Evolutionary conservation across 805 yeast genomes (phyloP), one percentile per base, ranked within the genome.

Genomic region (Cyberlindnera veronae): DNA sequence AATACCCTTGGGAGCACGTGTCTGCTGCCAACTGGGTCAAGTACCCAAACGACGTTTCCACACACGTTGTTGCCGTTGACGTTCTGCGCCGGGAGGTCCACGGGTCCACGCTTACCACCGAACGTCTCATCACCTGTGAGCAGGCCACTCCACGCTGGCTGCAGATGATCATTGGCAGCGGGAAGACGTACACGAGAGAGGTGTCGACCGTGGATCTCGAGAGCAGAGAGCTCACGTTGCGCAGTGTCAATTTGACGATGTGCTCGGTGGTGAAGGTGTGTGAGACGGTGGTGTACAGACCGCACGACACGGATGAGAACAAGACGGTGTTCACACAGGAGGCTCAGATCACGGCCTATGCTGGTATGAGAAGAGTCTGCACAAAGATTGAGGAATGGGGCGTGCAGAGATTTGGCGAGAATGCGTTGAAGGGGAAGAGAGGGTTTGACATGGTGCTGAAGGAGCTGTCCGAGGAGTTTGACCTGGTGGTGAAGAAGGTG

Each of bases 1-100:
- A 78, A 40, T 90, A 93, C 57, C 77, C 95, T 0, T 91, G 98
- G 97, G 95, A 84, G 19, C 88, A 84, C 53, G 95, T 91, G 19
- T 84, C 96, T 1, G 89, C 95, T 2, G 97, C 98, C 37, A 89
- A 90, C 63, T 91, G 99, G 99, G 79, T 77, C 50, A 91, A 91
- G 53, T 91, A 91, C 64, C 99, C 99, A n/a, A 91, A 93, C 60
- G 95, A 89, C 53, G 71, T 82, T 43, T 81, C 96, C 7, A 76
- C 95, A 1, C 99, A 91, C 62, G 99, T 91, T 9, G 82, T 87
- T 21, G 93, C 93, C 1, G 98, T 93, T 15, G 99, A 91, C 60
- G 87, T 88, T 1, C 63, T 91, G 23, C 71, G 84, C 44, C 72
- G 98, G 48, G 88, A 81, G 52, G 56, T 88, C 16, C 75, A 78